These are phyloP conservation scores for Naegleria fowleri DNA, from an alignment of 208 protist genomes.

Conservation along the genomic window DNA sequence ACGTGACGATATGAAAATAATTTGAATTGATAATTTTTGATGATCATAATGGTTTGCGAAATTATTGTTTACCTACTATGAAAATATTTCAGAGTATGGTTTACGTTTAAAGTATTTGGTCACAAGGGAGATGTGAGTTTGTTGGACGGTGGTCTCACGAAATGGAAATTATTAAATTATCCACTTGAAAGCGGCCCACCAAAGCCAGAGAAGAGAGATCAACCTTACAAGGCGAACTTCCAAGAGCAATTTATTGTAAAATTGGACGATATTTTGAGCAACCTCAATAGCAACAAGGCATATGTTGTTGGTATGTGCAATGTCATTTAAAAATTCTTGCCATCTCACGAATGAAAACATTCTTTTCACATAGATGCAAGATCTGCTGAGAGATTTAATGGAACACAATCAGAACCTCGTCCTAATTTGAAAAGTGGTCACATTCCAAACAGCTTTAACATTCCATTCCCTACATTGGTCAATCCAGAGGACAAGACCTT, in stretches of 20 bases:
- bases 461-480: not conserved
- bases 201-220: not conserved
- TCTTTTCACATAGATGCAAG: not conserved
- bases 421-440: not conserved
- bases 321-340: not conserved
- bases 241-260: not conserved
- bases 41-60: too few species aligned
- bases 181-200: not conserved
- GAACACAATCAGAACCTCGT: not conserved
- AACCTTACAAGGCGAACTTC: not conserved
- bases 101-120: conserved; percentile 13
- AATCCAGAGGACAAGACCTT: not conserved
- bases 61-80: too few species aligned
- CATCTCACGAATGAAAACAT: too few species aligned
- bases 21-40: too few species aligned
- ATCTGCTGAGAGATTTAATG: not conserved
- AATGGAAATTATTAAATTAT: not conserved
- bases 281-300: not conserved
- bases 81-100: not conserved
- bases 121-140: not conserved
- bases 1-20: too few species aligned
- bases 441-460: not conserved
- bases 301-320: not conserved
- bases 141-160: not conserved
- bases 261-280: not conserved